phyloP scores from a whole-genome alignment of 176 grass and related monocot species.

The Oryza longistaminata region DNA sequence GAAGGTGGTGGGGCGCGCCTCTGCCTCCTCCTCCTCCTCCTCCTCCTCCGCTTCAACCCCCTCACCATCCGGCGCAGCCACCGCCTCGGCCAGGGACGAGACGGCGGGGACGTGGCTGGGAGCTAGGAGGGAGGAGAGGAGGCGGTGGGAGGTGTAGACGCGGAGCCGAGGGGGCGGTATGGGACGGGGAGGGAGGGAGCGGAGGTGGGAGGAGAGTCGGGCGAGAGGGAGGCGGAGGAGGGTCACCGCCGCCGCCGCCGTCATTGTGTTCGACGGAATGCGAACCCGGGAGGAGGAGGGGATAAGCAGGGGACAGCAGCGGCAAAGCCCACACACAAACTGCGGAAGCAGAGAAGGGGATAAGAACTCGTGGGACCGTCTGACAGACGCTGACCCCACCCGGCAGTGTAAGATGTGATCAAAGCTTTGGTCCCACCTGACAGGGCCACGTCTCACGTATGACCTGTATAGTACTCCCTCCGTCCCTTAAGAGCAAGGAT shows the following conservation, averaged over 20 bases:
- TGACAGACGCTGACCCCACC: not conserved
- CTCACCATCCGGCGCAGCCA: slow-evolving; percentile 3
- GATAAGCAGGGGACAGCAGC: not conserved
- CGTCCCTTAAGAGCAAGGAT: no score
- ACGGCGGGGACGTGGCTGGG: slow-evolving; percentile 8
- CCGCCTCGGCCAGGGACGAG: slow-evolving; percentile 29
- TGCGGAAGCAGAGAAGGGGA: not conserved
- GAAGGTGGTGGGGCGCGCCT: slow-evolving; percentile 11
- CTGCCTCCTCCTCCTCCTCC: slow-evolving; percentile 11
- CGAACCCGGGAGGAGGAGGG: not conserved
- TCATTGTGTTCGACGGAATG: slow-evolving; percentile 56
- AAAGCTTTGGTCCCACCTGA: not conserved
- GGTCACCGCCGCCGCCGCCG: slow-evolving; percentile 18
- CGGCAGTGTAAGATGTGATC: not conserved
- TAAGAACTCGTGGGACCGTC: not conserved
- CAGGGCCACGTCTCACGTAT: no score
- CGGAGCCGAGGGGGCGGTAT: slow-evolving; percentile 26
- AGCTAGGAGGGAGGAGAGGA: slow-evolving; percentile 36
- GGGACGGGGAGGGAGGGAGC: slow-evolving; percentile 12
- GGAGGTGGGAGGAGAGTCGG: slow-evolving; percentile 32
- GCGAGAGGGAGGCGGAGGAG: slow-evolving; percentile 57
- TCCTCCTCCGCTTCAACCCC: slow-evolving; percentile 13
- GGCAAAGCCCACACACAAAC: not conserved
- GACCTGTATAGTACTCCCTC: no score
- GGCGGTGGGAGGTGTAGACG: slow-evolving; percentile 8